Base-by-base conservation (phyloP, 345 rosid genomes). In the Arabis hirsuta region DNA sequence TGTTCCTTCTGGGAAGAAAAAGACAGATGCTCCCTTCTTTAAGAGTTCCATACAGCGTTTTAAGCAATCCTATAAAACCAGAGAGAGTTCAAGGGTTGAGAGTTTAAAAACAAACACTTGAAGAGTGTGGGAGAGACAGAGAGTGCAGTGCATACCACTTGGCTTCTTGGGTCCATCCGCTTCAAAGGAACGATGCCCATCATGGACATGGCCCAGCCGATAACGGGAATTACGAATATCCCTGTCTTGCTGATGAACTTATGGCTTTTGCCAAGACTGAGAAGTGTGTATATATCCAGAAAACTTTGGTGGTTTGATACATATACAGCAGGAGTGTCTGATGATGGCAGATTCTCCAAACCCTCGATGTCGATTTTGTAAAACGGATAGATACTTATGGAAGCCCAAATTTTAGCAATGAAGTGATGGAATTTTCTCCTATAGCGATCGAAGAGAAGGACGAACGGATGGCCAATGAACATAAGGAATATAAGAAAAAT, bases 161-260 rank as follows among this genome's bases (percentile, higher is more conserved):
- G 98, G 84, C 99, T 95, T 82, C 87, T 82, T 78, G 84, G 84
- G 59, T 91, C 98, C 96, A 86, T 87, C 71, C 98, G 88, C 78
- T 90, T 95, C 78, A 90, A 77, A 50, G 98, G 98, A 82, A 95
- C 78, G 12, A 76, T 76, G 34, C 99, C 98, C 85, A 95, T 45
- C 93, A 95, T 78, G 51, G 57, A 76, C 98, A 95, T 95, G 55
- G 94, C 98, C 98, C 99, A 95, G 5, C 99, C 99, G 24, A 95
- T 85, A 2, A 87, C 22, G 2, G 97, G 99, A 79, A 69, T 78
- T 34, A 90, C 82, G 76, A 95, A 90, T 78, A 95, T 87, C 26
- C 76, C 84, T 0, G 90, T 87, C 82, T 91, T 95, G 85, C 97
- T 91, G 74, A 91, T 88, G 80, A 95, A 95, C 88, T 90, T 95